Conservation (phyloP, 1,284 basidiomycete species). For the Ustilago xerochloae region DNA sequence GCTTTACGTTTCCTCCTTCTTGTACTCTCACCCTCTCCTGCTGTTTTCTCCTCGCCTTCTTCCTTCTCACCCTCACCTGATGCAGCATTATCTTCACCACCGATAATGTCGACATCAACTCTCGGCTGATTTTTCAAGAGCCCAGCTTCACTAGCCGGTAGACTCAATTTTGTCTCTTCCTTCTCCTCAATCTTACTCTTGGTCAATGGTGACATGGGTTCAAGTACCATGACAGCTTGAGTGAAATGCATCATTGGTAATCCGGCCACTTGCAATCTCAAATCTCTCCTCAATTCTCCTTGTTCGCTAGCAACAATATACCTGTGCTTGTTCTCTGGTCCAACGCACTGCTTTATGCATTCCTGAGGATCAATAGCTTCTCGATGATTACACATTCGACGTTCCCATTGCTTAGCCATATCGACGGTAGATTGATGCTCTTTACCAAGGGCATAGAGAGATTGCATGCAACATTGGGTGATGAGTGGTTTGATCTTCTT, state of each 20-base stretch:
- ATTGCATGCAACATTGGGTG: conserved; percentile 66
- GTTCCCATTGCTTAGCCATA: conserved; percentile 90
- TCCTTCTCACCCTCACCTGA: conserved; percentile 67
- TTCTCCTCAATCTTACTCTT: conserved; percentile 46
- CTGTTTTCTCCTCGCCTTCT: not conserved
- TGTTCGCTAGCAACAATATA: conserved; percentile 61
- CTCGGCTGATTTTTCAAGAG: conserved; percentile 19
- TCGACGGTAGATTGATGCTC: conserved; percentile 72
- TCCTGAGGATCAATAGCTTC: conserved; percentile 82
- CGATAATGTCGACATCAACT: conserved; percentile 41
- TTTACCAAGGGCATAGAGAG: conserved; percentile 58
- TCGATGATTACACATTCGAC: conserved; percentile 92
- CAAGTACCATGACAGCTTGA: conserved; percentile 64
- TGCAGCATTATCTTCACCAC: conserved; percentile 70
- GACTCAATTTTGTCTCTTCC: conserved; percentile 49
- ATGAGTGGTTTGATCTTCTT: conserved; percentile 64
- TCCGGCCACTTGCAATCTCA: conserved; percentile 43
- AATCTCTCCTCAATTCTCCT: conserved; percentile 35
- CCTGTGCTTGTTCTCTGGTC: conserved; percentile 60
- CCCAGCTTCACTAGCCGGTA: conserved; percentile 33
- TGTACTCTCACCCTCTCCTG: not conserved
- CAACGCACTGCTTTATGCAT: conserved; percentile 75
- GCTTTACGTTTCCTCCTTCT: conserved; percentile 72
- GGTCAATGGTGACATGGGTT: conserved; percentile 64
- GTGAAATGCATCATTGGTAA: conserved; percentile 65